Percentiles rank a stretch among this genome's conserved stretches.
Evolutionary conservation across 73 alveolate species (phyloP).

Genomic region (Symbiodinium natans): DNA sequence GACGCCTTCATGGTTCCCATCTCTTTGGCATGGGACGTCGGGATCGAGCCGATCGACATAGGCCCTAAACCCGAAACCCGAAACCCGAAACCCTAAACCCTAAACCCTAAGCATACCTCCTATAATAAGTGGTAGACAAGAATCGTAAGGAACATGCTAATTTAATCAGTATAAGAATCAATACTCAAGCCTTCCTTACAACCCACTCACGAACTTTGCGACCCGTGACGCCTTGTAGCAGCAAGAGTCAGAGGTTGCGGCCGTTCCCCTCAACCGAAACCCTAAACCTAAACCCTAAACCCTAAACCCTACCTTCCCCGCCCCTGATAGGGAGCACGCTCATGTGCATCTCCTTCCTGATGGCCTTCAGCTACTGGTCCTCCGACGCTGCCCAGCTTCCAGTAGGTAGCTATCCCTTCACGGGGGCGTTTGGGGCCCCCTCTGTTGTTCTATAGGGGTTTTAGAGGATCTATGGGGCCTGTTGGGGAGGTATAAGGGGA

Average conservation of each 20-base stretch:
- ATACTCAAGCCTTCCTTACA: no score
- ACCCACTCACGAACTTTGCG: no score
- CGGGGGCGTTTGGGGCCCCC: neutral
- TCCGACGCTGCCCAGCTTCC: neutral
- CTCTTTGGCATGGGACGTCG: slow-evolving; percentile 32
- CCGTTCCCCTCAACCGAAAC: no score
- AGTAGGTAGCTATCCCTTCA: neutral
- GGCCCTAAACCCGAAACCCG: neutral
- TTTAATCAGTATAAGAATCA: no score
- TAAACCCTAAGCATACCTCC: no score
- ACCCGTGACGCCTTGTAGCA: no score
- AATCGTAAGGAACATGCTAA: no score
- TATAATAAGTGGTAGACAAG: no score
- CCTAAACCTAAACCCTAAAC: neutral
- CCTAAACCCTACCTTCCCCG: neutral
- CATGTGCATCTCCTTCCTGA: slow-evolving; percentile 4
- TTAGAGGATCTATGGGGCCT: no score
- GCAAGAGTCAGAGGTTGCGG: no score
- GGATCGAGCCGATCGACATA: slow-evolving; percentile 18
- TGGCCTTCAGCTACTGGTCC: slow-evolving; percentile 16
- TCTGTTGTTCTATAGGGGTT: neutral
- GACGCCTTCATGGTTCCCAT: slow-evolving; percentile 44
- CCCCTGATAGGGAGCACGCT: slow-evolving; percentile 41
- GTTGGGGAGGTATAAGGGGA: no score
- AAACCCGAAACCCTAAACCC: no score